Conservation (phyloP, 2,329 filamentous ascomycete species). For the Xylaria digitata region DNA sequence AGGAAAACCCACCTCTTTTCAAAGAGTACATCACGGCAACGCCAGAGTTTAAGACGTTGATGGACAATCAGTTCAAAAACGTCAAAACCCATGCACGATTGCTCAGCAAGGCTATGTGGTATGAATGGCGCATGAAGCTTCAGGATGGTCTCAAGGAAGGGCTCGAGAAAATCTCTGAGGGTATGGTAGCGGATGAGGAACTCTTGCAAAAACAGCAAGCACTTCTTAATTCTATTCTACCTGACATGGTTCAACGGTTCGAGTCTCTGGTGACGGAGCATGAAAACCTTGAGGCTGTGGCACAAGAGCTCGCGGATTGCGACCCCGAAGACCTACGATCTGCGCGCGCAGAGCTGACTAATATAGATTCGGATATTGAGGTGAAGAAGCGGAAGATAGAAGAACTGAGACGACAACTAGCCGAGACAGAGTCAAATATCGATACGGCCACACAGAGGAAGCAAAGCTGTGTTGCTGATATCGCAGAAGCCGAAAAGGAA, state of each 20-base stretch:
- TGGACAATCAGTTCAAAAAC: constrained; percentile 98
- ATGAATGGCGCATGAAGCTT: constrained; percentile 94
- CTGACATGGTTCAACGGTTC: constrained; percentile 70
- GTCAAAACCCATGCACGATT: constrained; percentile 92
- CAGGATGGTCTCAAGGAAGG: constrained; percentile 84
- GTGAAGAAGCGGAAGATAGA: constrained; percentile 75
- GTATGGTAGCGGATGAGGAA: constrained; percentile 79
- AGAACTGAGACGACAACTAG: constrained; percentile 73
- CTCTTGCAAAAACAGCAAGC: constrained; percentile 74
- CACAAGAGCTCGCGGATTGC: constrained; percentile 79
- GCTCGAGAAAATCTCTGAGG: constrained; percentile 77
- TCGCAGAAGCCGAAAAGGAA: constrained; percentile 82
- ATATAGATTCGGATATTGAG: constrained; percentile 74
- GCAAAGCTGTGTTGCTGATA: constrained; percentile 75
- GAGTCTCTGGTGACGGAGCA: constrained; percentile 72
- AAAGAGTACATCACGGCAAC: constrained; percentile 89
- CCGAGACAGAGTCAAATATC: constrained; percentile 73
- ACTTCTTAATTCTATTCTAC: constrained; percentile 75
- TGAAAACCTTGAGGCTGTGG: constrained; percentile 75
- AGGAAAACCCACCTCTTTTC: constrained; percentile 92
- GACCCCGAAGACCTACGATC: constrained; percentile 82
- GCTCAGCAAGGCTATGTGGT: constrained; percentile 96
- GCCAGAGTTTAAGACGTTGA: constrained; percentile 82
- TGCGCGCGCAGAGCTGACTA: constrained; percentile 75
- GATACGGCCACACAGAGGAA: constrained; percentile 74